phyloP scores from a whole-genome alignment of 371 early-diverging fungal genomes.

The Batkoa obscura region DNA sequence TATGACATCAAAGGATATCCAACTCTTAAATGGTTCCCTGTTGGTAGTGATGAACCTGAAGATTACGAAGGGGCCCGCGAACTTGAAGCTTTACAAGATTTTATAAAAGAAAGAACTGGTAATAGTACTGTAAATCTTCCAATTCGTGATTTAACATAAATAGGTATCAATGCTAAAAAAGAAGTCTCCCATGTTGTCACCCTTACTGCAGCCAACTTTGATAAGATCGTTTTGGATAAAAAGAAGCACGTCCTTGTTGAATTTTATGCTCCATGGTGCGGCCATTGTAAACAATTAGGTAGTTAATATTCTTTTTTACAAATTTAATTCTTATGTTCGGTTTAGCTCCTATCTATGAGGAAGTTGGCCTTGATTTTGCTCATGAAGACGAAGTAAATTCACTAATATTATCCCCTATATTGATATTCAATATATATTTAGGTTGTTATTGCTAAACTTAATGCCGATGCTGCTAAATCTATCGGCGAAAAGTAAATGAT shows the following conservation, averaged over 20 bases:
- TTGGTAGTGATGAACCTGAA: constrained; percentile 39
- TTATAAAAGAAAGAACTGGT: constrained; percentile 62
- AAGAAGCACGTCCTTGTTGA: constrained; percentile 34
- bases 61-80: constrained; percentile 70
- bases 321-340: not conserved
- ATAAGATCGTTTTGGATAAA: constrained; percentile 12
- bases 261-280: constrained; percentile 81
- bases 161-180: not conserved
- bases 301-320: not conserved
- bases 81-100: constrained; percentile 46
- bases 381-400: constrained; percentile 14
- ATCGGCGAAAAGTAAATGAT: constrained; percentile 9
- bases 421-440: not conserved
- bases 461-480: constrained; percentile 45
- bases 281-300: constrained; percentile 61
- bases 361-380: constrained; percentile 29
- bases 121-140: not conserved
- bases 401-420: not conserved
- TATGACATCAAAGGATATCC: constrained; percentile 74
- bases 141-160: not conserved
- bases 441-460: constrained; percentile 76
- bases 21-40: constrained; percentile 86
- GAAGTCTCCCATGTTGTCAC: not conserved
- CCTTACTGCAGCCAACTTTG: constrained; percentile 8
- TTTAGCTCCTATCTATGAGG: constrained; percentile 40